These are phyloP conservation scores for Colletotrichum theobromicola DNA, from an alignment of 2,329 filamentous ascomycete species.

Conservation along the genomic window DNA sequence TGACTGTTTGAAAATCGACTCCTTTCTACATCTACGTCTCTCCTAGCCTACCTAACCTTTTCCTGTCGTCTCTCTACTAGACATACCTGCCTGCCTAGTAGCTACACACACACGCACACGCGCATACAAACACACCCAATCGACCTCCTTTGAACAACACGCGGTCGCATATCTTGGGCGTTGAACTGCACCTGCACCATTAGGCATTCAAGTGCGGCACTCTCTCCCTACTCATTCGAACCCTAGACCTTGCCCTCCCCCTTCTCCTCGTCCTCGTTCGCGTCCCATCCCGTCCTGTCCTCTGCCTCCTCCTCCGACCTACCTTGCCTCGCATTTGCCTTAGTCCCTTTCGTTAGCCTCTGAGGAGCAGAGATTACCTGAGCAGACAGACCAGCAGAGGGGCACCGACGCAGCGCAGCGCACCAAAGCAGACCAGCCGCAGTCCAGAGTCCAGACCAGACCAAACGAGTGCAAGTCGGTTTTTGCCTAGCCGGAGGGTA, in stretches of 20 bases:
- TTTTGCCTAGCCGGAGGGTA: not conserved
- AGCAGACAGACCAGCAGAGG: not conserved
- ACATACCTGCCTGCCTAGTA: not conserved
- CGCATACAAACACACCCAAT: not conserved
- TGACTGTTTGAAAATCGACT: not conserved
- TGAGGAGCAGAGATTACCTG: not conserved
- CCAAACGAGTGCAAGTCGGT: not conserved
- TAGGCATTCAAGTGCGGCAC: not conserved
- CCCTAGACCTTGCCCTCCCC: not conserved
- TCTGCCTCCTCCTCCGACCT: not conserved
- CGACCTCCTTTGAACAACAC: not conserved
- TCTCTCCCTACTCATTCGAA: not conserved
- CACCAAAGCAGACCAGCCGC: not conserved
- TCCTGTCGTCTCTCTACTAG: not conserved
- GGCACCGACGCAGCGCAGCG: not conserved
- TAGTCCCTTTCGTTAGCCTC: not conserved
- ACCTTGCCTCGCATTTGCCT: not conserved
- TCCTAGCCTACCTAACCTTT: no score
- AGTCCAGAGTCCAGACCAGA: not conserved
- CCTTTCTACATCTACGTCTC: not conserved
- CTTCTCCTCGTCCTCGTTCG: not conserved
- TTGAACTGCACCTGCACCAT: not conserved
- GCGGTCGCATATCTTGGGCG: not conserved
- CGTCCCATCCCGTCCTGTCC: not conserved
- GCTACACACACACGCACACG: not conserved